A percentile compares a stretch with the other conserved stretches of the same genome.
These are phyloP conservation scores for Tylopilus felleus DNA, from an alignment of 768 basidiomycete genomes.

Conservation along the genomic window DNA sequence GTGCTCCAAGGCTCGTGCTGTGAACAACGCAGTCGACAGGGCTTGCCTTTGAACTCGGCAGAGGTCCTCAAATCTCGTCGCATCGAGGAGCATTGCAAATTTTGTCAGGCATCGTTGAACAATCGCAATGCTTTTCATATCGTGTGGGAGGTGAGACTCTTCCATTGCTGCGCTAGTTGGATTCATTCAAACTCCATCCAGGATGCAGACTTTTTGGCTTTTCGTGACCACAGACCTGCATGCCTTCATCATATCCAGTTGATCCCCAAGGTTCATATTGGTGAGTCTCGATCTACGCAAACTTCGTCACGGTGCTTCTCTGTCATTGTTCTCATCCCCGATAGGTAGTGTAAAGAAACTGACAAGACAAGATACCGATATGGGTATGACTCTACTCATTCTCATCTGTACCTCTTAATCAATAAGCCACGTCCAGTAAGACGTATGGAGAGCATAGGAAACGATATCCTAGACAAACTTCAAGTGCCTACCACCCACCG, in stretches of 20 bases:
- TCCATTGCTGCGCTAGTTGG: not conserved
- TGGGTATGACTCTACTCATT: slow-evolving; percentile 41
- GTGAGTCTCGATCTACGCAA: too few species aligned
- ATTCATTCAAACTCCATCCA: slow-evolving; percentile 23
- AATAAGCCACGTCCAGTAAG: slow-evolving; percentile 33
- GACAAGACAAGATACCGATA: slow-evolving; percentile 38
- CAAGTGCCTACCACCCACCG: slow-evolving; percentile 41
- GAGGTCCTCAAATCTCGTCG: not conserved
- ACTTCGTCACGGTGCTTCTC: not conserved
- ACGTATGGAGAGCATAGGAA: slow-evolving; percentile 50
- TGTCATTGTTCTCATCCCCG: not conserved
- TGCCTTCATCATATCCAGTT: slow-evolving; percentile 48
- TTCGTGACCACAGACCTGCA: slow-evolving; percentile 49
- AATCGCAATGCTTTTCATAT: slow-evolving; percentile 43
- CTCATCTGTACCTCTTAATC: slow-evolving; percentile 19
- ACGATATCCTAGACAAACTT: slow-evolving; percentile 47
- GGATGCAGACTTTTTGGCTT: slow-evolving; percentile 50
- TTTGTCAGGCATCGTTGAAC: slow-evolving; percentile 42
- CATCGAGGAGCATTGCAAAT: slow-evolving; percentile 20
- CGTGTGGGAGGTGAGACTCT: slow-evolving; percentile 42
- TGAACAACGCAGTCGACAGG: not conserved
- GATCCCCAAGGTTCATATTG: slow-evolving; percentile 50
- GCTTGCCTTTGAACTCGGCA: not conserved
- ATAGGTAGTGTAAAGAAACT: slow-evolving; percentile 57
- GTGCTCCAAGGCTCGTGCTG: not conserved